phyloP scores from a whole-genome alignment of 1,139 yeast genomes.

The Geotrichum siamense region DNA sequence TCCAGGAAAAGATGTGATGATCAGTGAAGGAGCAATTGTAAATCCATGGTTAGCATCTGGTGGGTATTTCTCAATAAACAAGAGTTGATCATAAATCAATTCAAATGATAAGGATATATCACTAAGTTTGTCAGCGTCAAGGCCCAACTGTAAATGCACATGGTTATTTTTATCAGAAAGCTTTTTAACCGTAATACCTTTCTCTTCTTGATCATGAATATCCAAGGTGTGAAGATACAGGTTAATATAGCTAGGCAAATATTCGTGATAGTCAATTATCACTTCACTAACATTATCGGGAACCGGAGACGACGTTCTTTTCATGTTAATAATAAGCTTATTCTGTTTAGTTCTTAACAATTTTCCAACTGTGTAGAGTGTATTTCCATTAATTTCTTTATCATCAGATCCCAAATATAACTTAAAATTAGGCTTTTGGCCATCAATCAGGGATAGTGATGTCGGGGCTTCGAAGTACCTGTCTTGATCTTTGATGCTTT shows the following conservation, averaged over 20 bases:
- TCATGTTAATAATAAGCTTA: constrained; percentile 1
- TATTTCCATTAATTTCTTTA: not conserved
- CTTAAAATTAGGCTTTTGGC: not conserved
- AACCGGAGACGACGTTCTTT: not conserved
- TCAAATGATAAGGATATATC: constrained; percentile 58
- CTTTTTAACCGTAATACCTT: not conserved
- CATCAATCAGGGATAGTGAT: not conserved
- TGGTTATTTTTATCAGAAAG: constrained; percentile 17
- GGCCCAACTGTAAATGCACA: constrained; percentile 9
- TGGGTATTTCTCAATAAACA: constrained; percentile 86
- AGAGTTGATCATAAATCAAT: constrained; percentile 71
- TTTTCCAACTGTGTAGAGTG: not conserved
- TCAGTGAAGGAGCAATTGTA: constrained; percentile 79
- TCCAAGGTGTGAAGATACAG: constrained; percentile 64
- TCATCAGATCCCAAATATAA: not conserved
- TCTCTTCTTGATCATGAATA: constrained; percentile 18
- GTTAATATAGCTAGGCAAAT: constrained; percentile 88
- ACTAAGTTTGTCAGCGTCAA: constrained; percentile 52
- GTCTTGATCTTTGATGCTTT: not conserved
- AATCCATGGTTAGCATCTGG: constrained; percentile 99
- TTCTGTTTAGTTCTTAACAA: not conserved
- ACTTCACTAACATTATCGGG: not conserved
- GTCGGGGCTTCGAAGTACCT: not conserved
- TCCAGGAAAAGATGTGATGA: constrained; percentile 42
- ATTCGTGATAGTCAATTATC: constrained; percentile 2